Evolutionary conservation across 768 basidiomycete genomes (phyloP).

Genomic region (Coprinellus micaceus): DNA sequence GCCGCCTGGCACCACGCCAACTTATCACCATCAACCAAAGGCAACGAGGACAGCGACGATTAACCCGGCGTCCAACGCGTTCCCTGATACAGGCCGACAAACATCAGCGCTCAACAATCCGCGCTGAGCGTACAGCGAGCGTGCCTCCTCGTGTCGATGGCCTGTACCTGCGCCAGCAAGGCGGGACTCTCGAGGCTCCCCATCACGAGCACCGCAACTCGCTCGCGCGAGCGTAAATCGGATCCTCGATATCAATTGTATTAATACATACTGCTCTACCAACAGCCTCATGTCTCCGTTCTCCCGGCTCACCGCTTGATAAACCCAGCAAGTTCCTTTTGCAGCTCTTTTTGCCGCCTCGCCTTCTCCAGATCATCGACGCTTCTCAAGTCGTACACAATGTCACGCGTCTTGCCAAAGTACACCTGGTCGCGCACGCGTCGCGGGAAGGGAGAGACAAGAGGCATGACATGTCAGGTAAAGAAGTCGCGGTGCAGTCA

Average conservation of each 20-base stretch:
- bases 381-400: conserved; percentile 88
- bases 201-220: too few relatives aligned
- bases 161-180: too few relatives aligned
- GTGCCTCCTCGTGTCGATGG: too few relatives aligned
- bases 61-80: background rate
- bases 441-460: conserved; percentile 3
- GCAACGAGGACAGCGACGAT: background rate
- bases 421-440: too few relatives aligned
- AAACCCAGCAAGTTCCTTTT: conserved; percentile 86
- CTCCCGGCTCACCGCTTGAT: conserved; percentile 56
- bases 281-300: too few relatives aligned
- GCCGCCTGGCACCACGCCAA: background rate
- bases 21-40: background rate
- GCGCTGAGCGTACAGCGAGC: too few relatives aligned
- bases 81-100: background rate
- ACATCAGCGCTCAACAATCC: too few relatives aligned
- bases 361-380: conserved; percentile 82
- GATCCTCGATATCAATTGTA: too few relatives aligned
- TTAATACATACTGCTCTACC: conserved; percentile 1
- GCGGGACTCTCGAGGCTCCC: too few relatives aligned
- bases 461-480: background rate
- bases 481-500: background rate
- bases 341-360: conserved; percentile 75
- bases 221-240: too few relatives aligned
- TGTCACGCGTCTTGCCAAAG: conserved; percentile 95